Conservation (phyloP, 139 green algal species). For the Asterochloris sp. region DNA sequence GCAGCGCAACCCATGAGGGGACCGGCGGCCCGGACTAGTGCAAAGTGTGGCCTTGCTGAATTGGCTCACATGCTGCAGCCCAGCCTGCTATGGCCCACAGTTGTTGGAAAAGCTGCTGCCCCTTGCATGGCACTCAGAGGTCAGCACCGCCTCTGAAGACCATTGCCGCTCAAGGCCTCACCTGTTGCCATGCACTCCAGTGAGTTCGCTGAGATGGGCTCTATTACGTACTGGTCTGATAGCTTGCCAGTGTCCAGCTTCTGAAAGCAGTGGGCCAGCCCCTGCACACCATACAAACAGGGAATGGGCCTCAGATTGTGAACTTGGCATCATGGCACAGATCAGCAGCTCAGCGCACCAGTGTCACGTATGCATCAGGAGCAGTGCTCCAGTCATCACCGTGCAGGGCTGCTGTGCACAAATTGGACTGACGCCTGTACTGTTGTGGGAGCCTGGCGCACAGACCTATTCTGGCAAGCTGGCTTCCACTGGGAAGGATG, state of each 20-base stretch:
- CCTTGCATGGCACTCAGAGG: background rate
- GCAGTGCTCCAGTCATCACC: conserved; percentile 17
- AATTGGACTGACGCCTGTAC: too few species aligned
- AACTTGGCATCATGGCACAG: too few species aligned
- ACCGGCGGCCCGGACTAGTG: too few species aligned
- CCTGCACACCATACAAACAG: conserved; percentile 27
- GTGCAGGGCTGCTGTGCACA: background rate
- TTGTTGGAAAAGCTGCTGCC: too few species aligned
- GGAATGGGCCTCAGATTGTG: too few species aligned
- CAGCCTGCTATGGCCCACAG: too few species aligned
- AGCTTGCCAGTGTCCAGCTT: conserved; percentile 73
- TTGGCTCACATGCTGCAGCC: too few species aligned
- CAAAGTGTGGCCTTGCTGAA: background rate
- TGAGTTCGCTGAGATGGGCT: conserved; percentile 75
- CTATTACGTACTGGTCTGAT: conserved; percentile 68
- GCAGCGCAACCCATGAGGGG: too few species aligned
- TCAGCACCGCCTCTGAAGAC: too few species aligned
- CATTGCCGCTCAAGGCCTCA: background rate
- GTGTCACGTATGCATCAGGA: conserved; percentile 7
- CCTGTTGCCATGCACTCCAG: conserved; percentile 84
- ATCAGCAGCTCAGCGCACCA: background rate
- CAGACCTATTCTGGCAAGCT: too few species aligned
- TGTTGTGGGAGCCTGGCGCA: too few species aligned
- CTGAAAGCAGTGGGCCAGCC: conserved; percentile 83
- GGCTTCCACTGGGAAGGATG: too few species aligned